A percentile compares a stretch with the other conserved stretches of the same genome.
These are phyloP conservation scores for Penicillium mononematosum DNA, from an alignment of 495 filamentous ascomycete genomes.

Conservation along the genomic window DNA sequence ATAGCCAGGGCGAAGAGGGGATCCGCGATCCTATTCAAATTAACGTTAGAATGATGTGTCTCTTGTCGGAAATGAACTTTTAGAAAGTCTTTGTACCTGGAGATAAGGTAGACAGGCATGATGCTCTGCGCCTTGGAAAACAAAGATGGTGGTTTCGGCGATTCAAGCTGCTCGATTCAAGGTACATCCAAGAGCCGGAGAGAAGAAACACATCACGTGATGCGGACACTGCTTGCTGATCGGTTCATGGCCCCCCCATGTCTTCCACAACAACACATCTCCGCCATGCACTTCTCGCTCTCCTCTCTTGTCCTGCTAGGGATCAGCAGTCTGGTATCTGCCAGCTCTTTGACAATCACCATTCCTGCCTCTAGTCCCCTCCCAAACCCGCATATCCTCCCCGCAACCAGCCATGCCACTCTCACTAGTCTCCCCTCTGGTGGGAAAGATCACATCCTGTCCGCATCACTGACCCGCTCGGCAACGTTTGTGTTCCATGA, in stretches of 20 bases:
- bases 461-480: slow-evolving; percentile 60
- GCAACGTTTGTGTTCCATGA: slow-evolving; percentile 74
- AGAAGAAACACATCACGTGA: slow-evolving; percentile 3
- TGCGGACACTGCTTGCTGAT: not conserved
- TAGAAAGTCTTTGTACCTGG: slow-evolving; percentile 33
- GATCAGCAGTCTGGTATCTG: slow-evolving; percentile 3
- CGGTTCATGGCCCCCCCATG: not conserved
- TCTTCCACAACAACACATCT: not conserved
- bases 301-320: slow-evolving; percentile 7
- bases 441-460: slow-evolving; percentile 48
- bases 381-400: slow-evolving; percentile 42
- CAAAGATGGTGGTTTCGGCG: not conserved
- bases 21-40: slow-evolving; percentile 60
- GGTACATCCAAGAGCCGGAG: not conserved
- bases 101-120: slow-evolving; percentile 45
- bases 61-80: not conserved
- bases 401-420: slow-evolving; percentile 58
- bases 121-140: not conserved
- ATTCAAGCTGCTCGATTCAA: not conserved
- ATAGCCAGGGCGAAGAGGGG: slow-evolving; percentile 85
- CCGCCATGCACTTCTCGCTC: slow-evolving; percentile 11
- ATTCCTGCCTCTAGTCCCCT: slow-evolving; percentile 49
- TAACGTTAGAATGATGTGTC: slow-evolving; percentile 1
- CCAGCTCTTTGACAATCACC: slow-evolving; percentile 36
- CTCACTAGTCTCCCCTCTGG: slow-evolving; percentile 67